Conservation (phyloP, 1,139 yeast genomes). For the Lodderomyces theae region DNA sequence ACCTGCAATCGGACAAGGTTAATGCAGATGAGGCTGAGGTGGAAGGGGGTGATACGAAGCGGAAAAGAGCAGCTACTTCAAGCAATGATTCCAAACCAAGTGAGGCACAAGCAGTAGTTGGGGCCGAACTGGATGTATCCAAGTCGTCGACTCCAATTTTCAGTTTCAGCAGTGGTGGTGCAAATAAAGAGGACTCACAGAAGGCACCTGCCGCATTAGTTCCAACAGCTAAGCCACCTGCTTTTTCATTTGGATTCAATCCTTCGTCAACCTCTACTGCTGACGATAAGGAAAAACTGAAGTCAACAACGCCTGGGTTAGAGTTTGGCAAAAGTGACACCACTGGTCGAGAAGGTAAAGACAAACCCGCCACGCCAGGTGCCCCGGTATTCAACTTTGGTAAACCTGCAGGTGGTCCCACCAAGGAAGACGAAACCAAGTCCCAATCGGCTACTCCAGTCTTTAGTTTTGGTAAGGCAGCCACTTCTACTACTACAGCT, state of each 20-base stretch:
- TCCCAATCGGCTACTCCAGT: background rate
- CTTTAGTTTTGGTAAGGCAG: background rate
- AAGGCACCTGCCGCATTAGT: background rate
- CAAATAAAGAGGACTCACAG: background rate
- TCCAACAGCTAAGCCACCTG: background rate
- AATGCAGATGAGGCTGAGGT: background rate
- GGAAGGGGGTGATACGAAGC: background rate
- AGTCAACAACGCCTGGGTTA: background rate
- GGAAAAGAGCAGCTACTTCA: background rate
- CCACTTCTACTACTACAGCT: constrained; percentile 4
- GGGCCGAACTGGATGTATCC: background rate
- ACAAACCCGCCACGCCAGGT: too few species aligned
- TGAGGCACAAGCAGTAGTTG: background rate
- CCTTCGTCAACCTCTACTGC: constrained; percentile 7
- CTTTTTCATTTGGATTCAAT: constrained; percentile 3
- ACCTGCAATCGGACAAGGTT: background rate
- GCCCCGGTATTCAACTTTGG: background rate
- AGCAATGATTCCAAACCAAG: background rate
- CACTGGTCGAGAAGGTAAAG: background rate
- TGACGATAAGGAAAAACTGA: background rate
- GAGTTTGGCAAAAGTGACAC: background rate
- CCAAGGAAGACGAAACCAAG: background rate
- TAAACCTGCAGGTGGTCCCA: constrained; percentile 4
- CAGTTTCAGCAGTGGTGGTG: background rate
- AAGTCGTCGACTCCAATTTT: background rate